A percentile compares a stretch with the other conserved stretches of the same genome.
Conservation (phyloP, 169 alveolate genomes). For the Plasmodium inui region DNA sequence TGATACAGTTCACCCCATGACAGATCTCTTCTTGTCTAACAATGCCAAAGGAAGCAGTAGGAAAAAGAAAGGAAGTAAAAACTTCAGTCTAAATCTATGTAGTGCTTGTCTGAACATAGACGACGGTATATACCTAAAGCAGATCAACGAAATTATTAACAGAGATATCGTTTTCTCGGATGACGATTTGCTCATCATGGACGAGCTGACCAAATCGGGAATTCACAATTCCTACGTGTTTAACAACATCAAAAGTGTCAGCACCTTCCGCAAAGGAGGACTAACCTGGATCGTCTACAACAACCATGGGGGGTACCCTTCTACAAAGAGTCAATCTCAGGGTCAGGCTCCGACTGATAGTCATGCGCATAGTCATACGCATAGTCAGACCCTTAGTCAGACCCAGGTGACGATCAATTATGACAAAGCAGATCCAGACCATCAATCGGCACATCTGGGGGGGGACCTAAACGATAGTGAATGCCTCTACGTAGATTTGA, state of each 20-base stretch:
- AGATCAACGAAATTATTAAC: constrained; percentile 53
- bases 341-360: too few relatives aligned
- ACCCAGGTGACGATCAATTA: not conserved
- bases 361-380: too few relatives aligned
- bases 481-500: constrained; percentile 16
- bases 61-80: constrained; percentile 35
- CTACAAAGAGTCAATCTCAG: not conserved
- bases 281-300: constrained; percentile 79
- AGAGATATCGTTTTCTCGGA: constrained; percentile 27
- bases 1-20: not conserved
- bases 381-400: too few relatives aligned
- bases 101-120: constrained; percentile 55
- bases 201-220: not conserved
- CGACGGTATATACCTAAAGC: constrained; percentile 47
- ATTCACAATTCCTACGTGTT: constrained; percentile 14
- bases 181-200: constrained; percentile 13
- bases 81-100: constrained; percentile 51
- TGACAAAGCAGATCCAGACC: constrained; percentile 17
- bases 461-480: constrained; percentile 6
- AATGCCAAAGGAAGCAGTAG: constrained; percentile 9
- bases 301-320: not conserved
- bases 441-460: not conserved
- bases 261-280: constrained; percentile 81
- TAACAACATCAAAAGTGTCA: constrained; percentile 13
- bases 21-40: not conserved